Evolutionary conservation across 331 rosid genomes (phyloP), one percentile per base, ranked within the genome.

Genomic region (Malus hybrid): DNA sequence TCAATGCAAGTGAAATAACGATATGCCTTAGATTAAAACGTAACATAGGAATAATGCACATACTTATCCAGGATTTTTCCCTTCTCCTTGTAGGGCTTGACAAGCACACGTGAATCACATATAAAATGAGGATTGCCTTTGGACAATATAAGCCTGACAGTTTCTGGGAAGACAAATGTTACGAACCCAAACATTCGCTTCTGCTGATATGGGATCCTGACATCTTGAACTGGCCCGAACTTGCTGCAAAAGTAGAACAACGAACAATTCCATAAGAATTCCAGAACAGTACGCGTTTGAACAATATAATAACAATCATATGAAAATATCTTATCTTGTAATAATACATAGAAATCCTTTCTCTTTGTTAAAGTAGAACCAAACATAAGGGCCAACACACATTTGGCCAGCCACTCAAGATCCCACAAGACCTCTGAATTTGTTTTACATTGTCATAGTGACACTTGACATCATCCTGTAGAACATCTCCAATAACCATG

Each of bases 101-200:
- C 91, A 42, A 87, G 91, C 6, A 87, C 91, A 48, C 91, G 88
- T 1, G 88, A 87, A 73, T 87, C 88, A 5, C 91, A 87, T 77
- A 87, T 87, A 75, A 84, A 87, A 82, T 87, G 91, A 20, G 91
- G 91, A 73, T 87, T 87, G 42, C 91, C 91, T 75, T 87, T 87
- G 28, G 87, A 80, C 68, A 87, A 68, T 77, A 87, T 87, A 75
- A 74, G 84, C 80, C 83, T 82, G 39, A 87, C 90, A 4, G 90
- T 87, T 75, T 87, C 90, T 30, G 90, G 87, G 77, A 79, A 86
- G 76, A 87, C 85, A 56, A 87, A 87, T 16, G 90, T 87, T 13
- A 87, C 91, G 50, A 87, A 87, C 29, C 91, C 91, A 56, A 87
- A 87, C 91, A 87, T 87, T 63, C 91, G 72, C 73, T 87, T 87